phyloP scores from a whole-genome alignment of 768 basidiomycete genomes.

The Suillus bovinus region DNA sequence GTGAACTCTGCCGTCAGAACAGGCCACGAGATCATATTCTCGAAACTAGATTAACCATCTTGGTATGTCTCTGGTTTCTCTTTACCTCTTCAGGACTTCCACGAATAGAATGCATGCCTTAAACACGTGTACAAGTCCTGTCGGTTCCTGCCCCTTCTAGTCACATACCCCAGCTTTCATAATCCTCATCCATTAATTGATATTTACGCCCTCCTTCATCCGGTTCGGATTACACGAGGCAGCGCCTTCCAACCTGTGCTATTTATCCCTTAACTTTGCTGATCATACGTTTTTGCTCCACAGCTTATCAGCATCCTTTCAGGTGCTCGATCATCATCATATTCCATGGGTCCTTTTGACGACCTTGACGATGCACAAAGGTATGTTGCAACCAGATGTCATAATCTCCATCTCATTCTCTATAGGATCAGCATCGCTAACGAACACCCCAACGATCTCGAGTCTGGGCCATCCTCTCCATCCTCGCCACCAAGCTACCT shows the following conservation, averaged over 20 bases:
- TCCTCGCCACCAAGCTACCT: conserved; percentile 22
- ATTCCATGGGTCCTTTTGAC: conserved; percentile 25
- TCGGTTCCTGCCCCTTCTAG: conserved; percentile 7
- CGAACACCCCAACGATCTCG: conserved; percentile 31
- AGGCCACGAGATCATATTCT: conserved; percentile 5
- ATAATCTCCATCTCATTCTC: conserved; percentile 1
- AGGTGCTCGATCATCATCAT: conserved; percentile 15
- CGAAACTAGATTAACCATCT: conserved; percentile 1
- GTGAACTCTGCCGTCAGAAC: neutral
- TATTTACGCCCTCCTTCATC: conserved; percentile 18
- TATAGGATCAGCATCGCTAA: conserved; percentile 27
- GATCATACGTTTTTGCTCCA: conserved; percentile 3
- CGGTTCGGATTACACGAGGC: conserved; percentile 30
- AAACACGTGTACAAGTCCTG: conserved; percentile 26
- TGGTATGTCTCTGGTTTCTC: neutral
- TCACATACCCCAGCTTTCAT: conserved; percentile 16
- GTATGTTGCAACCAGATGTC: conserved; percentile 11
- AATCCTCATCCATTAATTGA: conserved; percentile 14
- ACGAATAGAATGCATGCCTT: conserved; percentile 21
- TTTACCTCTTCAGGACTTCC: conserved; percentile 14
- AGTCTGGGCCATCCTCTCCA: conserved; percentile 30
- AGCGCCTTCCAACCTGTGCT: conserved; percentile 12
- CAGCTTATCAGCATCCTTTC: conserved; percentile 7
- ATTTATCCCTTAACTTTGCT: conserved; percentile 12
- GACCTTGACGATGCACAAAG: conserved; percentile 32